Percentiles rank a stretch among this genome's conserved stretches.
These are phyloP conservation scores for Onygenales sp. DNA, from an alignment of 2,329 filamentous ascomycete genomes.

Conservation along the genomic window DNA sequence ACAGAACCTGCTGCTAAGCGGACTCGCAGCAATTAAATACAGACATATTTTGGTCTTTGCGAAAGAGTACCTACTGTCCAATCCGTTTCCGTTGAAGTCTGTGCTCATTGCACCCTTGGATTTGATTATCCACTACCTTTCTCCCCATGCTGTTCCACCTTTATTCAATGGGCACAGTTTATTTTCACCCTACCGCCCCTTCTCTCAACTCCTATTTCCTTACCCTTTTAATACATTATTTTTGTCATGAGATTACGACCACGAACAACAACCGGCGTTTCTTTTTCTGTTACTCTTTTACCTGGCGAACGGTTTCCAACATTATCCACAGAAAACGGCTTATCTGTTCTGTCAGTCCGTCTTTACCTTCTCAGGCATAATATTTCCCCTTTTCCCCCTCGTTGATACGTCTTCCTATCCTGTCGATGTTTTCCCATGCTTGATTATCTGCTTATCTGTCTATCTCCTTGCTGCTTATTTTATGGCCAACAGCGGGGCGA, in stretches of 20 bases:
- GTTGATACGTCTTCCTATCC: background rate
- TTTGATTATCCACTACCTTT: background rate
- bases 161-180: background rate
- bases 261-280: background rate
- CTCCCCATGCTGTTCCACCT: background rate
- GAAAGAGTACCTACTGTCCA: too few species aligned
- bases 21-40: constrained; percentile 6
- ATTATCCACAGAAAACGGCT: background rate
- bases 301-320: constrained; percentile 6
- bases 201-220: background rate
- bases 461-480: too few species aligned
- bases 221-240: background rate
- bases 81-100: too few species aligned
- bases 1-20: constrained; percentile 8
- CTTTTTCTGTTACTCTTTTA: constrained; percentile 5
- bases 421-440: background rate
- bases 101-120: background rate
- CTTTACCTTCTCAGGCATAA: background rate
- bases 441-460: too few species aligned
- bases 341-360: background rate
- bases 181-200: background rate
- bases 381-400: background rate
- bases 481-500: too few species aligned
- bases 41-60: background rate
- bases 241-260: constrained; percentile 2